phyloP scores from a whole-genome alignment of 2,329 filamentous ascomycete species.

The Boeremia lycopersici region DNA sequence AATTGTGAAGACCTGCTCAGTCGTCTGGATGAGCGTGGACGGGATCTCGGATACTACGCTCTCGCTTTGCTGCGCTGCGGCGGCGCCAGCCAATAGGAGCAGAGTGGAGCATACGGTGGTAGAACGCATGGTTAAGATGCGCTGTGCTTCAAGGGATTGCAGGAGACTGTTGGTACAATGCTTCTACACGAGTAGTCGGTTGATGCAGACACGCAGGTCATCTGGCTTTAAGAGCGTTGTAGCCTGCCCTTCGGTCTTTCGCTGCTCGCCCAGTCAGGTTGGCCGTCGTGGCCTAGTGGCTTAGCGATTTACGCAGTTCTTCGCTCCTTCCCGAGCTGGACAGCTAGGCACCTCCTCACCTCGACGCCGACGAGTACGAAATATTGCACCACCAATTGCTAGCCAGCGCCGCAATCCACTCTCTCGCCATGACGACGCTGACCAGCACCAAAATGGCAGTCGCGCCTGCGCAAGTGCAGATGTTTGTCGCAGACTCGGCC shows the following conservation, averaged over 20 bases:
- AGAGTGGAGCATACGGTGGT: constrained; percentile 28
- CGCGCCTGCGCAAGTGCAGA: constrained; percentile 40
- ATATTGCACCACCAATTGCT: constrained; percentile 35
- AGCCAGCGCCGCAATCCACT: constrained; percentile 14
- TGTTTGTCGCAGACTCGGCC: constrained; percentile 31
- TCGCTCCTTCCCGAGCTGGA: constrained; percentile 40
- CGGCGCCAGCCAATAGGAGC: constrained; percentile 34
- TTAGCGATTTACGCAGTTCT: constrained; percentile 27
- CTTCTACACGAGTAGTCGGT: neutral
- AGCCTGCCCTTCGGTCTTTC: constrained; percentile 3
- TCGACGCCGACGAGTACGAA: constrained; percentile 25
- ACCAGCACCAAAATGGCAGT: constrained; percentile 32
- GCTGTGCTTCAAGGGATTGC: neutral
- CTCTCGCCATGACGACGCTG: constrained; percentile 34
- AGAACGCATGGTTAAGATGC: constrained; percentile 27
- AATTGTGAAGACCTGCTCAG: constrained; percentile 33
- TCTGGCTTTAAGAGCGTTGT: constrained; percentile 5
- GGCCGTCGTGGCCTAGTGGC: constrained; percentile 13
- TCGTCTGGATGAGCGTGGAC: constrained; percentile 18
- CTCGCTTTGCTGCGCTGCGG: constrained; percentile 21
- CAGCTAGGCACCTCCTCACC: constrained; percentile 25
- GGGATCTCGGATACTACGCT: constrained; percentile 9
- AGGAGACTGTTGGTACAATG: neutral
- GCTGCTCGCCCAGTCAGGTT: constrained; percentile 11
- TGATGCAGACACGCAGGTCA: neutral